A percentile compares a stretch with the other conserved stretches of the same genome.
phyloP scores from a whole-genome alignment of 805 yeast genomes.

The Lipomyces lipofer region DNA sequence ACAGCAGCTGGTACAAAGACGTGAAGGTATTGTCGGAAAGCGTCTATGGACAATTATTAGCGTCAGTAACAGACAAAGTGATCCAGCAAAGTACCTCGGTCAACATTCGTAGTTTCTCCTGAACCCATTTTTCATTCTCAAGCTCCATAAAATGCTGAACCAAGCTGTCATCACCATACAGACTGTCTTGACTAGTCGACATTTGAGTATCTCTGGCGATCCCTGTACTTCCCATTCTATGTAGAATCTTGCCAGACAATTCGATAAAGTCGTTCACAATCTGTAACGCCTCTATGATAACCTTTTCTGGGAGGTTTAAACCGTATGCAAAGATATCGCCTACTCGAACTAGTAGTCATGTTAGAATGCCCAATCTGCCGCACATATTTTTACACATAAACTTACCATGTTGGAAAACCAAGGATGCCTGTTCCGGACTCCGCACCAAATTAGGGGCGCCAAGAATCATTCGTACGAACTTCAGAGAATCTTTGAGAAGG shows the following conservation, averaged over 20 bases:
- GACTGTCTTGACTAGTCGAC: constrained; percentile 8
- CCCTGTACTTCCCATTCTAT: neutral
- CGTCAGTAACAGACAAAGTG: neutral
- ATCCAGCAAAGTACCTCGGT: constrained; percentile 5
- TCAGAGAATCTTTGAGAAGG: constrained; percentile 19
- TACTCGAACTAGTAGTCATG: constrained; percentile 7
- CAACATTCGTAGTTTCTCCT: constrained; percentile 6
- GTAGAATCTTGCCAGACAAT: constrained; percentile 7
- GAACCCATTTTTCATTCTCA: constrained; percentile 6
- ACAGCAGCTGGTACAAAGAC: constrained; percentile 18
- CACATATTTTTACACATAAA: too few species aligned
- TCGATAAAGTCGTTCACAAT: constrained; percentile 14
- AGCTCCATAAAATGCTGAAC: constrained; percentile 13
- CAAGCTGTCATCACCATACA: constrained; percentile 17
- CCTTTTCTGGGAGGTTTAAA: constrained; percentile 15
- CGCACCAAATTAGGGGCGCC: constrained; percentile 9
- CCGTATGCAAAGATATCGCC: constrained; percentile 16
- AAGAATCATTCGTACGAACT: constrained; percentile 18
- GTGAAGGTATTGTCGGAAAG: constrained; percentile 3
- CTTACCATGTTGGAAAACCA: constrained; percentile 14
- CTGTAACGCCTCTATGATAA: constrained; percentile 13
- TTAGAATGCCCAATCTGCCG: too few species aligned
- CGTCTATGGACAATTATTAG: constrained; percentile 3
- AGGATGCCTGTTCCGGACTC: constrained; percentile 13
- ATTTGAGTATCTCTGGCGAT: neutral